Conservation (phyloP, 139 green algal species). For the Medakamo hakoo region DNA sequence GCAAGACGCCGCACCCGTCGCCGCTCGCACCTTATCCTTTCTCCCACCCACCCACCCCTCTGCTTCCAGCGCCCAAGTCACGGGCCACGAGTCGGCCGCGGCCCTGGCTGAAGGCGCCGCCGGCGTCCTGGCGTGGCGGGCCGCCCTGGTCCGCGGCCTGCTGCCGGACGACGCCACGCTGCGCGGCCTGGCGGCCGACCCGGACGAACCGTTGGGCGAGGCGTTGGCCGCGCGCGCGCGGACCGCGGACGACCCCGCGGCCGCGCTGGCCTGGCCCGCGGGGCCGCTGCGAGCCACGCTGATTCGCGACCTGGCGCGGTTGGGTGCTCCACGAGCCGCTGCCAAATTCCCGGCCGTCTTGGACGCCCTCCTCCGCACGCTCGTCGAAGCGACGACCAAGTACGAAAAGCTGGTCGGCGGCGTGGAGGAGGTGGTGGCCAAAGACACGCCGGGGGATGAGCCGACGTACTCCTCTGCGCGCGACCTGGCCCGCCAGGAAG, state of each 20-base stretch:
- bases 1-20: too few species aligned
- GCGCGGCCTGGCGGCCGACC: slow-evolving; percentile 28
- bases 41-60: neutral
- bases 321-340: slow-evolving; percentile 48
- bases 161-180: slow-evolving; percentile 56
- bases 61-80: neutral
- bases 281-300: slow-evolving; percentile 50
- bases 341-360: slow-evolving; percentile 59
- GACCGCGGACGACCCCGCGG: slow-evolving; percentile 7
- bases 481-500: slow-evolving; percentile 6
- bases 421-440: slow-evolving; percentile 32
- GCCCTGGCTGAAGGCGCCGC: slow-evolving; percentile 28
- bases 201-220: slow-evolving; percentile 17
- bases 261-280: slow-evolving; percentile 41
- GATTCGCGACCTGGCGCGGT: slow-evolving; percentile 34
- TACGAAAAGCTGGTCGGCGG: slow-evolving; percentile 51
- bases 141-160: slow-evolving; percentile 42
- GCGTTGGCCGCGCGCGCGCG: too few species aligned
- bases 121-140: slow-evolving; percentile 32
- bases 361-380: slow-evolving; percentile 38
- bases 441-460: neutral
- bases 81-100: slow-evolving; percentile 22
- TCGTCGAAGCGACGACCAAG: slow-evolving; percentile 42
- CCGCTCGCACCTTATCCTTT: too few species aligned
- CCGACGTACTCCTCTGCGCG: neutral